Evolutionary conservation across 345 rosid species (phyloP).

Genomic region (Arabidopsis arenosa): DNA sequence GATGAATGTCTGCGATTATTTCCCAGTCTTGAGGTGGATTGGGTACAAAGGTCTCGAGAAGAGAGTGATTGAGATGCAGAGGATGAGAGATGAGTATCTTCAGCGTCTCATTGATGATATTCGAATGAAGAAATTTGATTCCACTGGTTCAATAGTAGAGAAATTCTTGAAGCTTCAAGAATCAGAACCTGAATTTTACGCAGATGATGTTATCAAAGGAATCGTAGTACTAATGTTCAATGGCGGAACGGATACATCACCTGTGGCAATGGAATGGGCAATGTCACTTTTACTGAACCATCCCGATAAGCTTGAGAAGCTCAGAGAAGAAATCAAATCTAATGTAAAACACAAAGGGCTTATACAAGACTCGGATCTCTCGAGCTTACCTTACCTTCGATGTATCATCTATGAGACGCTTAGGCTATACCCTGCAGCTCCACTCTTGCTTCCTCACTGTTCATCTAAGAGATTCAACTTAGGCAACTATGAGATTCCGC

Average conservation of each 20-base stretch:
- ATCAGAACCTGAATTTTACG: slow-evolving; percentile 56
- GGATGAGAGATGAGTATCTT: slow-evolving; percentile 51
- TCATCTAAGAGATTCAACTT: slow-evolving; percentile 54
- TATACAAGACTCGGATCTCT: slow-evolving; percentile 57
- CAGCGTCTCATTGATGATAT: slow-evolving; percentile 49
- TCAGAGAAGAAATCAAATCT: slow-evolving; percentile 52
- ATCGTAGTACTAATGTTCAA: slow-evolving; percentile 54
- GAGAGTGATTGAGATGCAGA: slow-evolving; percentile 46
- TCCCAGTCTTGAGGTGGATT: slow-evolving; percentile 54
- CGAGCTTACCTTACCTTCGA: slow-evolving; percentile 60
- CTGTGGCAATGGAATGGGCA: slow-evolving; percentile 60
- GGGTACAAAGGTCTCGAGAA: slow-evolving; percentile 63
- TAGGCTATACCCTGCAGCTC: slow-evolving; percentile 61
- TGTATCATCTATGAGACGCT: slow-evolving; percentile 64
- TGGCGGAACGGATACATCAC: slow-evolving; percentile 62
- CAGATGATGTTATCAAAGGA: slow-evolving; percentile 57
- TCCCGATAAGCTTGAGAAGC: slow-evolving; percentile 57
- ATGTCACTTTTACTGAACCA: slow-evolving; percentile 60
- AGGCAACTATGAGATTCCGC: slow-evolving; percentile 53
- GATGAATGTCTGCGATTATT: slow-evolving; percentile 50
- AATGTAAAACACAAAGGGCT: slow-evolving; percentile 46
- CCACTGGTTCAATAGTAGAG: slow-evolving; percentile 46
- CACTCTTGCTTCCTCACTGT: slow-evolving; percentile 60
- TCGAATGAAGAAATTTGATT: slow-evolving; percentile 40
- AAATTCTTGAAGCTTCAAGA: slow-evolving; percentile 53